Conservation (phyloP, 2,329 filamentous ascomycete genomes). For the Catunica adiposa region DNA sequence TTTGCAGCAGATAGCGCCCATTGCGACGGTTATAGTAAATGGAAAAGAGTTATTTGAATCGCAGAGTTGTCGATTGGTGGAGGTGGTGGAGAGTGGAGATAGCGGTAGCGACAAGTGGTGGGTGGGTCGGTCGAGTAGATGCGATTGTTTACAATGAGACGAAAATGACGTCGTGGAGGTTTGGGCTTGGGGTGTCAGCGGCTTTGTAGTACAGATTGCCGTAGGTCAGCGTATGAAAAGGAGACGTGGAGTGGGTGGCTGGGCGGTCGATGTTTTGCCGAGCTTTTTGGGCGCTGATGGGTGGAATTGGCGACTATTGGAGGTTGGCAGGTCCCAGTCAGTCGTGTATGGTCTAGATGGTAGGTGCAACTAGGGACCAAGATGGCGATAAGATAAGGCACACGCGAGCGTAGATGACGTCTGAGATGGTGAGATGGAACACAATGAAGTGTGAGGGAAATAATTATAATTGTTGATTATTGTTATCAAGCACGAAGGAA, state of each 20-base stretch:
- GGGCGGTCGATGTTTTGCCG: background rate
- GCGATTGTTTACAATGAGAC: background rate
- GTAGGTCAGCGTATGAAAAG: background rate
- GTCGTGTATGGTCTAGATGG: background rate
- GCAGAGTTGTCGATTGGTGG: background rate
- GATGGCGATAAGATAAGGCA: background rate
- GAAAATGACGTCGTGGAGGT: background rate
- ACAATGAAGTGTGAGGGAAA: too few species aligned
- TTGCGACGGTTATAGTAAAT: constrained; percentile 21
- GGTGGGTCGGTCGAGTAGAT: background rate
- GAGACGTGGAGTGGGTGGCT: background rate
- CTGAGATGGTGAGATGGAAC: too few species aligned
- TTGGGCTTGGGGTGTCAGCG: background rate
- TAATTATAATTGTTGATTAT: too few species aligned
- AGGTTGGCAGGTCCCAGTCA: background rate
- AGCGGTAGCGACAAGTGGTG: background rate
- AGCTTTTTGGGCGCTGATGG: background rate
- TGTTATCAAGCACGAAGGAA: too few species aligned
- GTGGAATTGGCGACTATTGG: background rate
- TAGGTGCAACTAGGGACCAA: background rate
- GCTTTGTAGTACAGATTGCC: too few species aligned
- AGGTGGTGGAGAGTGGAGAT: background rate
- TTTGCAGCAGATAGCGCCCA: constrained; percentile 83
- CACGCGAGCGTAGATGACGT: too few species aligned
- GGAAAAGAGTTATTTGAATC: too few species aligned